Base-by-base conservation (phyloP, 225 moss, liverwort and hornwort species). In the Anthoceros angustus region DNA sequence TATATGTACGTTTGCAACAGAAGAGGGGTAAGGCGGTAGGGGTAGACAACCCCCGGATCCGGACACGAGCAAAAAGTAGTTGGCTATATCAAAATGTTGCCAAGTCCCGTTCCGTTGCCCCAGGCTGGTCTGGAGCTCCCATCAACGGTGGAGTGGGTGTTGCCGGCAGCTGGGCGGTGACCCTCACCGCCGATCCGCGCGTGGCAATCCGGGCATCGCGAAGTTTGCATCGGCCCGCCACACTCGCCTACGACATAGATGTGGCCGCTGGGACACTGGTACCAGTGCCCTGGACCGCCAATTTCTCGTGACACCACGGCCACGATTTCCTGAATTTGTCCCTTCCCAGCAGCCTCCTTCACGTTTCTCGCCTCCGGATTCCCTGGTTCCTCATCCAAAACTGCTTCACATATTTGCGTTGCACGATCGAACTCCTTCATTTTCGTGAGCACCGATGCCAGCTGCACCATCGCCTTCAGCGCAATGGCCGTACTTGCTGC, bases 201-300 rank as follows among this genome's bases (percentile, higher is more conserved):
- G 11, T 72, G 71, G 64, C 82, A 82, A 60, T 82, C 77, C 2
- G 79, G 82, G 70, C 82, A 82, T 18, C 12, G 64, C 5, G 79
- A 74, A 5, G 41, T 20, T 50, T 73, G 7, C 63, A 42, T 79
- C 0, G 79, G 69, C 23, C 79, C 79, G 40, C 79, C 82, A 42
- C 82, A 82, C 41, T 82, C 74, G 6, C 79, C 82, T 25, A 82
- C 70, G 10, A 72, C 74, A 65, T 82, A 82, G 40, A 68, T 65
- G 45, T 82, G 79, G 21, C 82, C 77, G 40, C 77, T 82, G 3
- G 77, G 77, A 66, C 82, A 82, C 10, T 72, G 70, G 48, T 68
- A 77, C 82, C 82, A 78, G 38, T 72, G 78, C 20, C 82, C 82
- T 40, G 8, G 39, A 10, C 3, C 62, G 39, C 74, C 74, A 10